Conservation (phyloP, 2,329 filamentous ascomycete species). For the Plenodomus lindquistii region DNA sequence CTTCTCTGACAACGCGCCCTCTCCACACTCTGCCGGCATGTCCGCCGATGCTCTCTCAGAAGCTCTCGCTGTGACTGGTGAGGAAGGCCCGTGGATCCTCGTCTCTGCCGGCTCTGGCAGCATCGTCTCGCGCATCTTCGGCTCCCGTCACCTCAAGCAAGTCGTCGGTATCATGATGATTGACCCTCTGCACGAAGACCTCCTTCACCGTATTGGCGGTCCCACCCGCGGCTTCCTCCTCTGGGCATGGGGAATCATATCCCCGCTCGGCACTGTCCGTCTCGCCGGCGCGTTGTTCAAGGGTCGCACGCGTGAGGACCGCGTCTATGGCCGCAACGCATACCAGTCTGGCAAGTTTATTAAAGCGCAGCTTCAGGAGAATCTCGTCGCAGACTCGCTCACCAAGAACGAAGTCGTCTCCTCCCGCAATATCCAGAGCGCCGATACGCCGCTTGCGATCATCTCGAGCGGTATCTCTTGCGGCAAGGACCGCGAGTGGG, state of each 20-base stretch:
- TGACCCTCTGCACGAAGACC: conserved; percentile 86
- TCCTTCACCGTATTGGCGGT: conserved; percentile 69
- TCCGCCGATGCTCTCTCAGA: conserved; percentile 87
- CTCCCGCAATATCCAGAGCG: conserved; percentile 76
- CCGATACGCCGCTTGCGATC: conserved; percentile 75
- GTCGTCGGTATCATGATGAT: conserved; percentile 82
- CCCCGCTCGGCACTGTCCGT: conserved; percentile 82
- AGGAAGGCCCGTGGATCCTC: conserved; percentile 86
- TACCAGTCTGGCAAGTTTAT: conserved; percentile 82
- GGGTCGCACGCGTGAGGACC: conserved; percentile 78
- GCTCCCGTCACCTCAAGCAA: conserved; percentile 74
- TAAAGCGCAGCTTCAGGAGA: conserved; percentile 92
- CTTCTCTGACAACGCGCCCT: conserved; percentile 90
- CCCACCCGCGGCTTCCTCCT: conserved; percentile 77
- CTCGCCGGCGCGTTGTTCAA: conserved; percentile 79
- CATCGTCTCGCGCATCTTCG: conserved; percentile 89
- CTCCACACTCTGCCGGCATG: conserved; percentile 90
- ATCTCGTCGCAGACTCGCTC: conserved; percentile 80
- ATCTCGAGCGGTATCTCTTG: conserved; percentile 80
- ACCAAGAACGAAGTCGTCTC: conserved; percentile 80
- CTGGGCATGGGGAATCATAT: conserved; percentile 84
- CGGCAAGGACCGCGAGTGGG: conserved; percentile 71
- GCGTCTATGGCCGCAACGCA: conserved; percentile 78
- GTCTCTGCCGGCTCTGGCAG: conserved; percentile 85
- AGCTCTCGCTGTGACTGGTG: conserved; percentile 76